Base-by-base conservation (phyloP, 805 yeast genomes). In the Sugiyamaella boreocaroliniensis region DNA sequence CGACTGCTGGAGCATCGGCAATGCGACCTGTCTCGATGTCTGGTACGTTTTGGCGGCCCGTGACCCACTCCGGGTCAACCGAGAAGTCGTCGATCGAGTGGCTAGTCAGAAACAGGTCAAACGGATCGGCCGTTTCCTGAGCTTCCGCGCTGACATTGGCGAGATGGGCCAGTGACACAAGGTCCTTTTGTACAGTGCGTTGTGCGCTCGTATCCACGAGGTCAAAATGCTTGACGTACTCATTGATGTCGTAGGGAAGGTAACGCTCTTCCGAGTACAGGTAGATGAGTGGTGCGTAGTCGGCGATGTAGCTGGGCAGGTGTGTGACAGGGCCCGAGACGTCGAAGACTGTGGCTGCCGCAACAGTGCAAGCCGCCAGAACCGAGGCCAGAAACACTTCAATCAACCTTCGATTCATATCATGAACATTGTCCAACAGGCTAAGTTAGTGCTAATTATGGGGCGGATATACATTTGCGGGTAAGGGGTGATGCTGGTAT, bases 251-350 rank as follows among this genome's bases (percentile, higher is more conserved):
- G 61, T 88, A 88, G 0, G 99, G 96, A 59, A 85, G 72, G 64
- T 90, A 92, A 50, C 74, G 69, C 62, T 92, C 99, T 64, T 92
- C 99, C 1, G 95, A 82, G 70, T 92, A 90, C 10, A 92, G 72
- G 64, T 88, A 87, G 2, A 92, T 90, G 50, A 83, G 70, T 0
- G 99, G 98, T 3, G 76, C 72, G 44, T 64, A 57, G n/a, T 57
- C 48, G 2, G 55, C 40, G 0, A 69, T 61, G 47, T 61, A 69
- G 10, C 56, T 57, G 1, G 73, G 73, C 1, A 69, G 56, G 15
- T 18, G 20, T 9, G 43, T 20, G 9, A 40, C 37, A 11, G 43
- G 43, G 4, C 19, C 22, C 22, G 8, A 18, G 14, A 10, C 16
- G 14, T 18, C 20, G 9, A 12, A 12, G 15, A 10, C 26, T 10